phyloP scores from a whole-genome alignment of 306 rosid species.

The Alnus rubra region DNA sequence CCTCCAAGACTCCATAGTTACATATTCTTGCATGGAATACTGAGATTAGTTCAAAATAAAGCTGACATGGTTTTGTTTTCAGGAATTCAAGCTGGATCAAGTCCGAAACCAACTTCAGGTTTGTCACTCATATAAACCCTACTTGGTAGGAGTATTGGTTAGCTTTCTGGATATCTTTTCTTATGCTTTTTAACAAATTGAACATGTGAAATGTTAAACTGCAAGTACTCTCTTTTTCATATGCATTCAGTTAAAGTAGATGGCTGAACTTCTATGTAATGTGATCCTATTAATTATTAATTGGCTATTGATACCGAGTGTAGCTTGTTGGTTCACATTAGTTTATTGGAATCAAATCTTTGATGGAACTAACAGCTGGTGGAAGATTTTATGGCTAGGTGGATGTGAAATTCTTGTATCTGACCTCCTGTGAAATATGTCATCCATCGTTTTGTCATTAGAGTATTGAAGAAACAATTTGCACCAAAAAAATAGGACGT shows the following conservation, averaged over 20 bases:
- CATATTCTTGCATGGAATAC: not conserved
- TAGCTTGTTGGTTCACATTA: not conserved
- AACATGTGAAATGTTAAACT: not conserved
- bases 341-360: not conserved
- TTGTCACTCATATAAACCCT: constrained; percentile 32
- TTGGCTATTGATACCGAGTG: not conserved
- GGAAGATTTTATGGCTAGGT: not conserved
- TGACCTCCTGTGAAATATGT: not conserved
- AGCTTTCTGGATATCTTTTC: constrained; percentile 9
- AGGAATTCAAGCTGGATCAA: constrained; percentile 93
- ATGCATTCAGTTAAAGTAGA: not conserved
- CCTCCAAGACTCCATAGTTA: not conserved
- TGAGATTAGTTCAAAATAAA: constrained; percentile 18
- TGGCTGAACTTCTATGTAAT: not conserved
- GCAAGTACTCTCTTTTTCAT: too few species aligned
- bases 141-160: constrained; percentile 1
- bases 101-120: constrained; percentile 91
- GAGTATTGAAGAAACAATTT: not conserved
- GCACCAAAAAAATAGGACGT: not conserved
- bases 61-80: constrained; percentile 36
- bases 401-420: not conserved
- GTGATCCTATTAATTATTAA: not conserved
- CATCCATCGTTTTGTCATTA: not conserved
- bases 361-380: not conserved
- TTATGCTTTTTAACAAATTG: constrained; percentile 5